Base-by-base conservation (phyloP, 148 eudicot genomes). In the Cornus controversa region DNA sequence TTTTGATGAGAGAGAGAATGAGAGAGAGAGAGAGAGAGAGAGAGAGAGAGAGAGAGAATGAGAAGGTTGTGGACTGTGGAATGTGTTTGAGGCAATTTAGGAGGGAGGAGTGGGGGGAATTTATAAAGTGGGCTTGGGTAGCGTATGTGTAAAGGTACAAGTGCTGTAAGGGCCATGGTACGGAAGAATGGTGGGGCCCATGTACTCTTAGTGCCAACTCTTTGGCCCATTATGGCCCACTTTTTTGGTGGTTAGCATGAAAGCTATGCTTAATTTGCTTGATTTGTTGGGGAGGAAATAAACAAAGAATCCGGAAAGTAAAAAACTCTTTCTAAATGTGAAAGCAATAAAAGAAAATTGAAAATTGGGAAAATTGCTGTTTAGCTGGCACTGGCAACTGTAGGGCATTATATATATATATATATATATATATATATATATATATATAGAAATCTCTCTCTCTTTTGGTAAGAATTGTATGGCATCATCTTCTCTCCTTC, bases 61-160 rank as follows among this genome's bases (percentile, higher is more conserved):
- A n/a, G 2, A 31, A 31, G 34, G 3, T 29, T 1, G 34, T 29
- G 3, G 34, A 29, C 34, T 3, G 34, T 31, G 34, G 34, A 5
- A 2, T 31, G 34, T 31, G 2, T 31, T 31, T 31, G 45, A 40
- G 5, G 64, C 5, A 29, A 50, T 37, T n/a, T n/a, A 65, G 37
- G 58, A n/a, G 4, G 29, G 8, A 8, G 79, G 15, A 26, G 22
- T 14, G 68, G 69, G 25, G 67, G 24, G 69, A 29, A 82, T 60
- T 69, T 77, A 77, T 77, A 76, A 71, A 62, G 58, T 20, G 34
- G 20, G 40, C 0, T 18, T 28, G 16, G 67, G 66, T 25, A 8
- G 67, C 68, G 81, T 71, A 84, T 70, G 87, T 79, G 83, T 67
- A 80, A 75, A 73, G 82, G 80, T 75, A 10, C 80, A 53, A 60